A percentile compares a stretch with the other conserved stretches of the same genome.
phyloP scores from a whole-genome alignment of 441 rosid species.

The Gossypium gossypioides region DNA sequence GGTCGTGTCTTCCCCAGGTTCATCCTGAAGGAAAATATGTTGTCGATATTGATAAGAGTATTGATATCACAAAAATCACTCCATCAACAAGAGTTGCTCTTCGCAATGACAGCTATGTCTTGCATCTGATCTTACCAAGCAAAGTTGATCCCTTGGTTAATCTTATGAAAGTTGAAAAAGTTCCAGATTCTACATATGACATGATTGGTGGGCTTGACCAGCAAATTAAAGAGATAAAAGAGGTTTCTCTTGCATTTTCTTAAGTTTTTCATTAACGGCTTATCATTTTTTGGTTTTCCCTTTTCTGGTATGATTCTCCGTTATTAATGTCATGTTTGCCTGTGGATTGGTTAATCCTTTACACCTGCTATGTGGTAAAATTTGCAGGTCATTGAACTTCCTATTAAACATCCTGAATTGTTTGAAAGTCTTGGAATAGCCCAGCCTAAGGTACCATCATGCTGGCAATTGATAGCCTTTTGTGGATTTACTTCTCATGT shows the following conservation, averaged over 20 bases:
- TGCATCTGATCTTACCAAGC: conserved; percentile 84
- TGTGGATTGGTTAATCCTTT: conserved; percentile 1
- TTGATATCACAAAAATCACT: conserved; percentile 84
- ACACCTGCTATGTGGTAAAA: neutral
- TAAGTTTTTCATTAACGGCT: neutral
- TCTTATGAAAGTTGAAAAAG: conserved; percentile 95
- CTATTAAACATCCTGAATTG: conserved; percentile 77
- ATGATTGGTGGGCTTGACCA: conserved; percentile 96
- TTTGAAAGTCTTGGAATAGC: conserved; percentile 94
- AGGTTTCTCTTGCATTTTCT: conserved; percentile 31
- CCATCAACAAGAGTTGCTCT: conserved; percentile 96
- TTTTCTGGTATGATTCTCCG: neutral
- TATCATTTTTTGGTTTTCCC: neutral
- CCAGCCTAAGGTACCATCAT: conserved; percentile 65
- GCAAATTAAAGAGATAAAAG: conserved; percentile 90
- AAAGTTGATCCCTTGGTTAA: conserved; percentile 89
- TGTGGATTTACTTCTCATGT: neutral
- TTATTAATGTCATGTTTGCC: neutral
- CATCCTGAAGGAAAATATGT: conserved; percentile 98
- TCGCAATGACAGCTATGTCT: conserved; percentile 96
- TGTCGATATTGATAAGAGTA: conserved; percentile 86
- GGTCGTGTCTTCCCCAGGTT: conserved; percentile 40
- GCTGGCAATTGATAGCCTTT: neutral
- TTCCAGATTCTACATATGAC: conserved; percentile 92
- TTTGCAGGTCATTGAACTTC: conserved; percentile 82